A percentile compares a stretch with the other conserved stretches of the same genome.
Evolutionary conservation across 495 filamentous ascomycete species (phyloP).

Genomic region (Pyrenula aspistea): DNA sequence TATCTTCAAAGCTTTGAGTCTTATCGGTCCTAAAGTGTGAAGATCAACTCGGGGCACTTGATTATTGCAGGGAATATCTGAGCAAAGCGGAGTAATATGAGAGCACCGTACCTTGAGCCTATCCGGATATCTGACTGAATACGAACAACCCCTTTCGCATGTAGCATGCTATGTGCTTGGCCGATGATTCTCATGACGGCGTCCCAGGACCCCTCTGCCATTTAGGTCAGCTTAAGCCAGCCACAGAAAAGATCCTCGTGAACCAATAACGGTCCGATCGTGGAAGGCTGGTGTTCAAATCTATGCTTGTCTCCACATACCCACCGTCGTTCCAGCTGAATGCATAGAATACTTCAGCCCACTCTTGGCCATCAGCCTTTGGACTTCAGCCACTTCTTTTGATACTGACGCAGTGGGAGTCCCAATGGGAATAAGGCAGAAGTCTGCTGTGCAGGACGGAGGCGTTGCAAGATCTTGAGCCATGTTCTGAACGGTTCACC

Average conservation of each 20-base stretch:
- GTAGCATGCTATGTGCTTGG: constrained; percentile 76
- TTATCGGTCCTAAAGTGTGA: constrained; percentile 47
- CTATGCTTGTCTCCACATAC: constrained; percentile 51
- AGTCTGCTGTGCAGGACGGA: constrained; percentile 58
- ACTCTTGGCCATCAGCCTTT: constrained; percentile 68
- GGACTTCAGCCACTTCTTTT: constrained; percentile 76
- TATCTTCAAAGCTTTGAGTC: constrained; percentile 52
- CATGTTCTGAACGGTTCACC: too few species aligned
- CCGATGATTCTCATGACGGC: constrained; percentile 80
- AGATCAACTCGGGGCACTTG: constrained; percentile 6
- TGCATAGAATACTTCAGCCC: constrained; percentile 81
- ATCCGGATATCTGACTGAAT: constrained; percentile 85
- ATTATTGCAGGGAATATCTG: not conserved
- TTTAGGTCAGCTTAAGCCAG: not conserved
- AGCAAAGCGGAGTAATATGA: not conserved
- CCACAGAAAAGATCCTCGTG: not conserved
- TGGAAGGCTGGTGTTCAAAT: not conserved
- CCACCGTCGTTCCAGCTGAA: constrained; percentile 82
- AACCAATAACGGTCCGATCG: not conserved
- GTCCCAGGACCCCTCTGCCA: constrained; percentile 80
- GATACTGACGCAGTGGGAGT: constrained; percentile 74
- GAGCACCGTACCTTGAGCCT: constrained; percentile 55
- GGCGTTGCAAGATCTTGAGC: constrained; percentile 42
- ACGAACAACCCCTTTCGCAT: constrained; percentile 65
- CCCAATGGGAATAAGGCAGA: constrained; percentile 78